These are phyloP conservation scores for Termitomyces sp. DNA, from an alignment of 768 basidiomycete genomes.

Conservation along the genomic window DNA sequence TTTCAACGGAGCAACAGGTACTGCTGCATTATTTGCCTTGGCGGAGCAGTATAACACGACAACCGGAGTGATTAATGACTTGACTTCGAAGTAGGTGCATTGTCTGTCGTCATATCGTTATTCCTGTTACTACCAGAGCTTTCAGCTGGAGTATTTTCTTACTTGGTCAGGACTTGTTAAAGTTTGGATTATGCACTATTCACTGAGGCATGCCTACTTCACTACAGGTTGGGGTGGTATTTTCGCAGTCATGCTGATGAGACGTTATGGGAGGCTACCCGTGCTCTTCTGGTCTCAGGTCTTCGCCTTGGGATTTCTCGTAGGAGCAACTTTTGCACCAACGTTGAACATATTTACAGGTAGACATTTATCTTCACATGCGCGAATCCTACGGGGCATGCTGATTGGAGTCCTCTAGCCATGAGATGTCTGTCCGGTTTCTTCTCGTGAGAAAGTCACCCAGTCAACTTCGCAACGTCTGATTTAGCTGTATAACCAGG, in stretches of 20 bases:
- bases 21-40: conserved; percentile 56
- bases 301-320: conserved; percentile 49
- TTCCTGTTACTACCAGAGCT: neutral
- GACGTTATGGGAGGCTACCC: conserved; percentile 59
- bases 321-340: conserved; percentile 52
- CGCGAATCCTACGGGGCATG: neutral
- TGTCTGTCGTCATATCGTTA: neutral
- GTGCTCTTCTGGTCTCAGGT: conserved; percentile 71
- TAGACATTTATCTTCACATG: conserved; percentile 6
- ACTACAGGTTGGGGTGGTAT: conserved; percentile 51
- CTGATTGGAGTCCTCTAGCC: conserved; percentile 21
- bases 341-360: conserved; percentile 47
- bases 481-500: neutral
- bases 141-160: conserved; percentile 63
- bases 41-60: conserved; percentile 52
- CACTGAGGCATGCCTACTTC: neutral
- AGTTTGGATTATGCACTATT: neutral
- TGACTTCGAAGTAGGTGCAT: conserved; percentile 47
- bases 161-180: conserved; percentile 29
- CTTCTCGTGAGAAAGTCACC: conserved; percentile 36
- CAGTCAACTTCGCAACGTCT: neutral
- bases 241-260: conserved; percentile 56
- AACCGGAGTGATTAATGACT: conserved; percentile 50
- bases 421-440: conserved; percentile 56
- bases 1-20: conserved; percentile 29